phyloP scores from a whole-genome alignment of 495 filamentous ascomycete genomes.

The Penicillium ucsense region DNA sequence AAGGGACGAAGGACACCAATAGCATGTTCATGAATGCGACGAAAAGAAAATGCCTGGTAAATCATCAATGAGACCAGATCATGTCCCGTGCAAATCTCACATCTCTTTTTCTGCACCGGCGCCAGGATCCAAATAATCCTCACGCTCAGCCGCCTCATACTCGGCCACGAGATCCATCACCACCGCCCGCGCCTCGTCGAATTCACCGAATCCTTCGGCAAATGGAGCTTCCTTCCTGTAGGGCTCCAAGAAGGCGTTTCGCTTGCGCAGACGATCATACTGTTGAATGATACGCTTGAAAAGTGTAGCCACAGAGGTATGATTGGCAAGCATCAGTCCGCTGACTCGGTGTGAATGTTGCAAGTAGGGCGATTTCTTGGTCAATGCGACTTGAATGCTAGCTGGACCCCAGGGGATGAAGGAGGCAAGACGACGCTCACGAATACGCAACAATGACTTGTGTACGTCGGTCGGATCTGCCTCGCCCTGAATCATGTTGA shows the following conservation, averaged over 20 bases:
- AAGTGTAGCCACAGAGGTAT: conserved; percentile 92
- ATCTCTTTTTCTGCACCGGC: conserved; percentile 41
- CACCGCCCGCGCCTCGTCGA: conserved; percentile 86
- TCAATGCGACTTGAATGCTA: conserved; percentile 92
- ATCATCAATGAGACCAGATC: too few relatives aligned
- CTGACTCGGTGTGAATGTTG: conserved; percentile 81
- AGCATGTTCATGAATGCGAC: too few relatives aligned
- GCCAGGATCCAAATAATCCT: conserved; percentile 72
- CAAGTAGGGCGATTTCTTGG: conserved; percentile 92
- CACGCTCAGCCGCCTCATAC: conserved; percentile 90
- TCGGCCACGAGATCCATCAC: conserved; percentile 81
- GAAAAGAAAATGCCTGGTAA: too few relatives aligned
- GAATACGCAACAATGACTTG: conserved; percentile 93
- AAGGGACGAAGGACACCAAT: too few relatives aligned
- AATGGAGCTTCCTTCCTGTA: conserved; percentile 95
- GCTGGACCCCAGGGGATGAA: conserved; percentile 99
- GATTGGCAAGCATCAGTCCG: conserved; percentile 95
- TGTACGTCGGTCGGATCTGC: conserved; percentile 95
- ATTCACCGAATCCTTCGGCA: conserved; percentile 80
- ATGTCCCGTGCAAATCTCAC: conserved; percentile 8
- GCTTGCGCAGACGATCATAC: conserved; percentile 87
- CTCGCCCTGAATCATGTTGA: conserved; percentile 98
- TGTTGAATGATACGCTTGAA: conserved; percentile 88
- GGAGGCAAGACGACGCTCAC: conserved; percentile 84
- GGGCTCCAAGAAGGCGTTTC: conserved; percentile 89